phyloP scores from a whole-genome alignment of 306 rosid species.

The Luffa aegyptiaca region DNA sequence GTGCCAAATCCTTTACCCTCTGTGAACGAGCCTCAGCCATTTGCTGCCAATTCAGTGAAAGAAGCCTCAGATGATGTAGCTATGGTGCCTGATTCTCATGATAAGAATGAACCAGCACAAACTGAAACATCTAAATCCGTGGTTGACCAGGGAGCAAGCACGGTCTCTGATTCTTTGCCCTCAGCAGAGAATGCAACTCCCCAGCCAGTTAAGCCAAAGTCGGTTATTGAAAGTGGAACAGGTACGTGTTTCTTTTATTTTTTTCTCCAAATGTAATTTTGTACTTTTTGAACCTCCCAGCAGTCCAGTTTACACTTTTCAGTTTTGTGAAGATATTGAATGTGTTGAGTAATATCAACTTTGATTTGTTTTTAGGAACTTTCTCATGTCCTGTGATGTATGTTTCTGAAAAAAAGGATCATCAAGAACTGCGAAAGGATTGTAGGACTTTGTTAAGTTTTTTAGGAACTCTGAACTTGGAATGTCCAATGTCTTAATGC shows the following conservation, averaged over 20 bases:
- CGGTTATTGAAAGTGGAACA: slow-evolving; percentile 31
- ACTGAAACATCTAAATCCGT: slow-evolving; percentile 6
- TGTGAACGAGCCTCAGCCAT: slow-evolving; percentile 14
- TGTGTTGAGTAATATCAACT: background rate
- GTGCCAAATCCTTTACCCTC: slow-evolving; percentile 22
- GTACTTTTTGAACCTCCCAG: background rate
- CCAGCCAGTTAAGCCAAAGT: slow-evolving; percentile 27
- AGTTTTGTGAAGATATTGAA: background rate
- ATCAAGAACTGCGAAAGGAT: background rate
- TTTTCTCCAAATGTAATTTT: slow-evolving; percentile 6
- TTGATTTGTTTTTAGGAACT: slow-evolving; percentile 5
- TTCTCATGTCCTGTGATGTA: background rate
- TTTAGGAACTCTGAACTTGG: background rate
- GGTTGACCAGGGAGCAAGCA: slow-evolving; percentile 2
- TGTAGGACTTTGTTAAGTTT: background rate
- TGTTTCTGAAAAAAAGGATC: background rate
- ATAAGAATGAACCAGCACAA: slow-evolving; percentile 24
- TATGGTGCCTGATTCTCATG: slow-evolving; percentile 26
- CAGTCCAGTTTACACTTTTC: background rate
- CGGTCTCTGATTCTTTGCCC: slow-evolving; percentile 16
- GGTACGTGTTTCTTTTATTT: slow-evolving; percentile 9
- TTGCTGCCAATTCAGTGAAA: slow-evolving; percentile 22
- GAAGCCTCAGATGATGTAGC: slow-evolving; percentile 37
- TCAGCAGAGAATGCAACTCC: slow-evolving; percentile 25
- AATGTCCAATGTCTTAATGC: background rate